Evolutionary conservation across 371 early-diverging fungal genomes (phyloP).

Genomic region (Mucor circinelloides): DNA sequence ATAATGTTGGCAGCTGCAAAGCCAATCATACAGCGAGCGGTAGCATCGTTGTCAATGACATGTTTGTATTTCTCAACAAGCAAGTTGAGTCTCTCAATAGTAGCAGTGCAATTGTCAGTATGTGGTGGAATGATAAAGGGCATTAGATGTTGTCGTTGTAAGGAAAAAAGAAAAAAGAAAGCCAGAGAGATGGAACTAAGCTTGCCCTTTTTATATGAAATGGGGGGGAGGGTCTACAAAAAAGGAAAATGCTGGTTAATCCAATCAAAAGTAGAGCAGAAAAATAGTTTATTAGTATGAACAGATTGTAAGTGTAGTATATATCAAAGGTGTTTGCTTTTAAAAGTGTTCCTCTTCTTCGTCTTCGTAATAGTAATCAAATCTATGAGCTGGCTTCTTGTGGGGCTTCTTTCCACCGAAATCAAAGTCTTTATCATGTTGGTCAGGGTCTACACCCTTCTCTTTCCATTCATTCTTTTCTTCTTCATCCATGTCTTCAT

Average conservation of each 20-base stretch:
- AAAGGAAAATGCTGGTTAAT: neutral
- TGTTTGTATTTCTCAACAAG: conserved; percentile 9
- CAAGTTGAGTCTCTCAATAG: neutral
- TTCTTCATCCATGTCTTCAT: neutral
- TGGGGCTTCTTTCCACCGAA: neutral
- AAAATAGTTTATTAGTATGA: neutral
- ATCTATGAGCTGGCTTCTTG: neutral
- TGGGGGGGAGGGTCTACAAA: neutral
- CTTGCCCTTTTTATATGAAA: neutral
- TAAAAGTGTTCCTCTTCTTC: neutral
- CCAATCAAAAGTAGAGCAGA: neutral
- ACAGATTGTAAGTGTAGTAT: neutral
- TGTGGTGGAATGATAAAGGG: conserved; percentile 7
- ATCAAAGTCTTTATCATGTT: neutral
- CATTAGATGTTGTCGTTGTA: neutral
- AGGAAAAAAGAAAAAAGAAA: conserved; percentile 9
- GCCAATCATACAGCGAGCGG: conserved; percentile 19
- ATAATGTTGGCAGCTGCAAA: conserved; percentile 17
- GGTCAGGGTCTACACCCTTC: neutral
- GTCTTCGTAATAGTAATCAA: neutral
- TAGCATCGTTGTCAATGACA: conserved; percentile 7
- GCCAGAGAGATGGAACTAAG: neutral
- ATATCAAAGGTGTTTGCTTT: neutral
- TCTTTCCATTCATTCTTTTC: neutral
- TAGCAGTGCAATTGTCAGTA: neutral